phyloP scores from a whole-genome alignment of 257 asterid species.

The Solanum pinnatisectum region DNA sequence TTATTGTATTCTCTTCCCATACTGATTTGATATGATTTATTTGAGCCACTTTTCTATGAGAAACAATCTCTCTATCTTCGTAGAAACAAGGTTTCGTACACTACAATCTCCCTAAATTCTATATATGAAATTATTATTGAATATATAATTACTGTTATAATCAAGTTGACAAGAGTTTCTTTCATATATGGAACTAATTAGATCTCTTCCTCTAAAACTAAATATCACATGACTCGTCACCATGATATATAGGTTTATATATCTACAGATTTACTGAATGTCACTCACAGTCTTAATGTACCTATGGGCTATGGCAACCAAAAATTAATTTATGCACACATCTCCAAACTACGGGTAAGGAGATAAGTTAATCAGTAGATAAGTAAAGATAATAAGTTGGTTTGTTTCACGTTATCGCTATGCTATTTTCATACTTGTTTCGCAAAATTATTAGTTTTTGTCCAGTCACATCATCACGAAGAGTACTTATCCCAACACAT shows the following conservation, averaged over 20 bases:
- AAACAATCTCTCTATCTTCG: too few relatives aligned
- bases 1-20: background rate
- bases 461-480: fast-evolving
- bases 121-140: too few relatives aligned
- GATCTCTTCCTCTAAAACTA: background rate
- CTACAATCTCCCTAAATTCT: background rate
- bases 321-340: too few relatives aligned
- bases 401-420: background rate
- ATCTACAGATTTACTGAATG: background rate
- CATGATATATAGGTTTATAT: background rate
- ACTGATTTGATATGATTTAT: background rate
- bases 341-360: background rate
- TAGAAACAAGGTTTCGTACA: too few relatives aligned
- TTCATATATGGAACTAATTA: too few relatives aligned
- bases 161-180: background rate
- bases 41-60: too few relatives aligned
- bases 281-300: background rate
- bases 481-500: background rate
- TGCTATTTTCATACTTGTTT: background rate
- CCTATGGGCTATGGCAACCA: background rate
- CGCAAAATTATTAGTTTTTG: background rate
- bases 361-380: background rate
- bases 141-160: too few relatives aligned
- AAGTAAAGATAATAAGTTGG: background rate
- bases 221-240: too few relatives aligned